Evolutionary conservation across 2,329 filamentous ascomycete species (phyloP), one percentile per base, ranked within the genome.

Genomic region (Passalora sequoiae): DNA sequence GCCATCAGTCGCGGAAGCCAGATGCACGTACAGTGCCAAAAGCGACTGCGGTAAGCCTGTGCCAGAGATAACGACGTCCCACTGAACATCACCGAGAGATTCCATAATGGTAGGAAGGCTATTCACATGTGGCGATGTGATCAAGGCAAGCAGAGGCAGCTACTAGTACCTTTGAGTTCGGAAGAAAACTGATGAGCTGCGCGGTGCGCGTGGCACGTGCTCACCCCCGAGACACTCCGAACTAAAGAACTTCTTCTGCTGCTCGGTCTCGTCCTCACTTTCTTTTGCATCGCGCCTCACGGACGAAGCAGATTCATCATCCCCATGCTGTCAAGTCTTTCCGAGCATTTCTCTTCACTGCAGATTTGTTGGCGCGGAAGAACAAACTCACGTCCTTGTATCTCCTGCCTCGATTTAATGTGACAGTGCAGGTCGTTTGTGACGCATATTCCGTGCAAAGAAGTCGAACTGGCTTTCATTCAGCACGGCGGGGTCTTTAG

Each of bases 21-120:
- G 44, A 30, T 27, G 42, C 44, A 68, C 70, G 49, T 73, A 77
- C 73, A 75, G 63, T 51, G 73, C 73, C 43, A 77, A 69, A 25
- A 77, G 64, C 48, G 72, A 75, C 58, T 75, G 71, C 51, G 70
- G 68, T 42, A 76, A 56, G 39, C 73, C 73, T 12, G 74, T 77
- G 53, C 73, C 74, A 30, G 69, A 62, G 44, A 77, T 74, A 43
- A 76, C 60, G 45, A 76, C 68, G 56, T 77, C 73, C 72, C 72
- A 77, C 40, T 65, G 58, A 31, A 70, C 69, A 37, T 67, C 66
- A 51, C 74, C 64, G 51, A 77, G 70, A 43, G 71, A 67, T 43
- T 75, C 72, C 68, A 74, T 72, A 48, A 41, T 43, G 40, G n/a
- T n/a, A n/a, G n/a, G 24, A n/a, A 36, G 9, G 9, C 20, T 43